Evolutionary conservation across 306 rosid genomes (phyloP), one percentile per base, ranked within the genome.

Genomic region (Quercus wislizeni): DNA sequence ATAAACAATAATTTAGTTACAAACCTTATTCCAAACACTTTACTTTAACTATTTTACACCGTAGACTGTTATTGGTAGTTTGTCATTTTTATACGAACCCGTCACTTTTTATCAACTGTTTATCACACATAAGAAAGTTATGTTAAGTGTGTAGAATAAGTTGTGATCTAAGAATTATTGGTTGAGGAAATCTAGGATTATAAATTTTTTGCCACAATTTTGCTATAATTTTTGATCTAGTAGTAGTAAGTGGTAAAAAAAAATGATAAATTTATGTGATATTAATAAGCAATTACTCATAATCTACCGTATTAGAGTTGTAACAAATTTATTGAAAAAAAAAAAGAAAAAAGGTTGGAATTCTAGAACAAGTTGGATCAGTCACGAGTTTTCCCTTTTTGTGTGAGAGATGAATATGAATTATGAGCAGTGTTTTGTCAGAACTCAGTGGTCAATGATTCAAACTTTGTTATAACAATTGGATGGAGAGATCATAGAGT

Each of bases 371-470:
- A 41, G 3, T 41, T 3, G 15, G 64, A 28, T 28, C 27, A 31
- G 1, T 59, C 49, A 76, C 51, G 78, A 12, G 52, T 2, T 11
- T 1, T 0, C 2, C 13, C 56, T 21, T 18, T 78, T 49, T 49
- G 54, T 2, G 83, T 41, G 81, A 74, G 81, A 25, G 43, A 6
- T 0, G 70, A 46, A 18, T 41, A 30, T 9, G 82, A 76, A 69
- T 2, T 35, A 76, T 35, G 82, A 8, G 46, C 2, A 41, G 46
- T 41, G 46, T 41, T 8, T 41, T 2, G 46, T 41, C 46, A 41
- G 46, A 41, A 8, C 11, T 62, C 17, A 3, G 33, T 71, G 76
- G 96, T 90, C 91, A 85, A 79, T 82, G 79, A 74, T 92, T 89
- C 89, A 85, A 87, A 89, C 83, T 51, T 84, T 61, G 46, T 2